Conservation (phyloP, 257 asterid species). For the Paraleonurus japonicus region DNA sequence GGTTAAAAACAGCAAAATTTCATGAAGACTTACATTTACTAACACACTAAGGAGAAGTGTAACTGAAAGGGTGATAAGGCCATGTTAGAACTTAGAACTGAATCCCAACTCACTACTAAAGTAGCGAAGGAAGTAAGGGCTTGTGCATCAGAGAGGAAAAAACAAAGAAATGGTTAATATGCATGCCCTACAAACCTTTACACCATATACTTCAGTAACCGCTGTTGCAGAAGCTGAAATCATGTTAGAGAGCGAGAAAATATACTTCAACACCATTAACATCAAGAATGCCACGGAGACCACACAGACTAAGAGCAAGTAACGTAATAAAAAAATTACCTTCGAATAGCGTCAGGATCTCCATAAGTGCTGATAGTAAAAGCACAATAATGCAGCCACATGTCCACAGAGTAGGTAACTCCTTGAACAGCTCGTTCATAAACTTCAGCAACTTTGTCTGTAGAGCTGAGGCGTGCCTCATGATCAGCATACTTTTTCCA, state of each 20-base stretch:
- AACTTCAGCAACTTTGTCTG: conserved; percentile 88
- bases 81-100: conserved; percentile 41
- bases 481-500: conserved; percentile 99
- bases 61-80: conserved; percentile 45
- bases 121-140: conserved; percentile 43
- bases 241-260: conserved; percentile 54
- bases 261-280: conserved; percentile 40
- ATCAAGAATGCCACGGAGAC: conserved; percentile 35
- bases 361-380: conserved; percentile 84
- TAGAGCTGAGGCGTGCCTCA: conserved; percentile 81
- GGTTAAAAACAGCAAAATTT: conserved; percentile 61
- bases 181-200: conserved; percentile 67
- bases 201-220: conserved; percentile 56
- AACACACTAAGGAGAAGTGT: conserved; percentile 54
- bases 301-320: conserved; percentile 28
- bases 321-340: conserved; percentile 53
- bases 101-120: conserved; percentile 42
- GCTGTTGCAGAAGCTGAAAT: conserved; percentile 69
- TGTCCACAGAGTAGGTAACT: conserved; percentile 96
- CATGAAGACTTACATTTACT: conserved; percentile 64
- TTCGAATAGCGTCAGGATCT: conserved; percentile 84
- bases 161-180: conserved; percentile 35
- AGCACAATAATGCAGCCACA: conserved; percentile 96
- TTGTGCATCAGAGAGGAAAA: conserved; percentile 46
- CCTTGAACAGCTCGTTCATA: conserved; percentile 97